A percentile compares a stretch with the other conserved stretches of the same genome.
Conservation (phyloP, 1,284 basidiomycete genomes). For the Cutaneotrichosporon sp. region DNA sequence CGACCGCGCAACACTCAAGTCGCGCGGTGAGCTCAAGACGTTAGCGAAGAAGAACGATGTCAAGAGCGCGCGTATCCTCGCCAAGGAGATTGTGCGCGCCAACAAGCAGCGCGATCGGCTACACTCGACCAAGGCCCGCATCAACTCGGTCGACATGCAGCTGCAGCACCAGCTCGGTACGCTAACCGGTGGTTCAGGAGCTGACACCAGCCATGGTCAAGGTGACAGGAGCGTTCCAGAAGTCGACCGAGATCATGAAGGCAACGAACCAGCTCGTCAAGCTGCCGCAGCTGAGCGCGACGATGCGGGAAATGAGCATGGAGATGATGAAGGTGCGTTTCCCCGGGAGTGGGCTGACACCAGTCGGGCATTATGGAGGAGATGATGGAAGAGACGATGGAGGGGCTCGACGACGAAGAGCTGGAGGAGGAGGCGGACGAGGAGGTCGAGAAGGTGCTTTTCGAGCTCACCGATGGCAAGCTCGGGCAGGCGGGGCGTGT, state of each 20-base stretch:
- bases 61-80: slow-evolving; percentile 87
- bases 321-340: slow-evolving; percentile 95
- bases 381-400: slow-evolving; percentile 83
- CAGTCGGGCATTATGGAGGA: slow-evolving; percentile 92
- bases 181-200: slow-evolving; percentile 36
- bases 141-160: slow-evolving; percentile 89
- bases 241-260: slow-evolving; percentile 99
- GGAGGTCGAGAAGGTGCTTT: slow-evolving; percentile 95
- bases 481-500: slow-evolving; percentile 77
- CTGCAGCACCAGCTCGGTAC: slow-evolving; percentile 89
- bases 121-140: slow-evolving; percentile 84
- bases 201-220: slow-evolving; percentile 79
- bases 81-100: slow-evolving; percentile 89
- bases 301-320: slow-evolving; percentile 97
- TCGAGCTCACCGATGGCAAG: slow-evolving; percentile 94
- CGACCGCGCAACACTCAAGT: slow-evolving; percentile 78
- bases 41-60: slow-evolving; percentile 88
- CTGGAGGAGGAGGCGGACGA: slow-evolving; percentile 94
- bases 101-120: slow-evolving; percentile 92
- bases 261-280: slow-evolving; percentile 88
- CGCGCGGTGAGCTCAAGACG: slow-evolving; percentile 78
- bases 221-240: slow-evolving; percentile 93
- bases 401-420: slow-evolving; percentile 80
- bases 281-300: slow-evolving; percentile 84
- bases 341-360: slow-evolving; percentile 6